These are phyloP conservation scores for Colletotrichum sansevieriae DNA, from an alignment of 2,329 filamentous ascomycete genomes.

Conservation along the genomic window DNA sequence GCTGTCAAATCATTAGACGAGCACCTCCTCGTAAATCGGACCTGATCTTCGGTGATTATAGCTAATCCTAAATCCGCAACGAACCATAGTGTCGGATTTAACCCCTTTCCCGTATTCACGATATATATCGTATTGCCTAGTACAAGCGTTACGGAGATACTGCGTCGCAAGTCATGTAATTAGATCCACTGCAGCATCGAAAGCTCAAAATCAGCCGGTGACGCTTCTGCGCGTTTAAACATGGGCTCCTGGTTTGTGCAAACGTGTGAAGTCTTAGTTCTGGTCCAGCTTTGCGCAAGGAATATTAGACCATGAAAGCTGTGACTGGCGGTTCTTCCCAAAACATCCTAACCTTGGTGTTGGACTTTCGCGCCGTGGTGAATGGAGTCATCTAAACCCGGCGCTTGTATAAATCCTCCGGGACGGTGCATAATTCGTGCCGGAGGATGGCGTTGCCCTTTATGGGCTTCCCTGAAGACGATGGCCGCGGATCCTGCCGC, in stretches of 20 bases:
- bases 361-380: not conserved
- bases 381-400: slow-evolving; percentile 14
- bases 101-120: not conserved
- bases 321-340: no score
- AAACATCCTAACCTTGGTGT: not conserved
- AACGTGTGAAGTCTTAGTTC: slow-evolving; percentile 4
- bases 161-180: not conserved
- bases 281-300: no score
- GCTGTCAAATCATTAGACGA: slow-evolving; percentile 24
- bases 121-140: slow-evolving; percentile 6
- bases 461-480: not conserved
- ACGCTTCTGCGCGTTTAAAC: not conserved
- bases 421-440: slow-evolving; percentile 25
- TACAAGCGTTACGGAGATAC: not conserved
- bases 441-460: slow-evolving; percentile 28
- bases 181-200: slow-evolving; percentile 4
- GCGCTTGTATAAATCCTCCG: slow-evolving; percentile 21
- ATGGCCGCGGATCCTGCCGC: not conserved
- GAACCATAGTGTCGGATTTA: not conserved
- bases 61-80: not conserved
- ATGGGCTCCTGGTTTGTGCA: not conserved
- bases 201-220: not conserved
- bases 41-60: not conserved
- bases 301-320: no score
- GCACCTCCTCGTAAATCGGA: slow-evolving; percentile 1